phyloP scores from a whole-genome alignment of 1,284 basidiomycete species.

The Anthracocystis walkeri region DNA sequence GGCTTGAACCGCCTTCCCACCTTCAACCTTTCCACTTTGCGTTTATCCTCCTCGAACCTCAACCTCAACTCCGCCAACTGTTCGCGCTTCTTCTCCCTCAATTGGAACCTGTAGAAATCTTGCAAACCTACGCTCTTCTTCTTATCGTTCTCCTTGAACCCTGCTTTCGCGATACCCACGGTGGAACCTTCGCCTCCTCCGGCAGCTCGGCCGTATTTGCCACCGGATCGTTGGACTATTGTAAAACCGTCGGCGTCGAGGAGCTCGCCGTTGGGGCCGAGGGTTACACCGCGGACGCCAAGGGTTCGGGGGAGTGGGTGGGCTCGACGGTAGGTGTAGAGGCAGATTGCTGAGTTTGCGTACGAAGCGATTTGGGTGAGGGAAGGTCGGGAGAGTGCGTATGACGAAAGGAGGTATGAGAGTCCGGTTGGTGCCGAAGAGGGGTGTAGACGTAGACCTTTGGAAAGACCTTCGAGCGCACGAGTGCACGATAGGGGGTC shows the following conservation, averaged over 20 bases:
- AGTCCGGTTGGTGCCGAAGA: slow-evolving; percentile 47
- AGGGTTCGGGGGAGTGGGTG: slow-evolving; percentile 56
- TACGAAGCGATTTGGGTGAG: slow-evolving; percentile 44
- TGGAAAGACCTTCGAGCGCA: slow-evolving; percentile 39
- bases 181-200: slow-evolving; percentile 31
- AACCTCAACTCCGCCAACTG: slow-evolving; percentile 60
- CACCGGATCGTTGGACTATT: slow-evolving; percentile 59
- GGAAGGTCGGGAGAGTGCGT: slow-evolving; percentile 47
- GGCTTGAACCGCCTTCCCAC: slow-evolving; percentile 63
- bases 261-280: slow-evolving; percentile 64
- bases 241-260: slow-evolving; percentile 68
- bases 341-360: slow-evolving; percentile 54
- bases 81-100: slow-evolving; percentile 64
- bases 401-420: slow-evolving; percentile 42
- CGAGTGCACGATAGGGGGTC: slow-evolving; percentile 51
- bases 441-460: slow-evolving; percentile 21
- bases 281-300: slow-evolving; percentile 60
- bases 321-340: slow-evolving; percentile 56
- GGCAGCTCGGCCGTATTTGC: slow-evolving; percentile 61
- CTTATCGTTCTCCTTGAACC: slow-evolving; percentile 42
- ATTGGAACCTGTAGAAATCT: slow-evolving; percentile 68
- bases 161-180: slow-evolving; percentile 39
- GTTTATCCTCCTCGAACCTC: slow-evolving; percentile 66
- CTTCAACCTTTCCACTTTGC: slow-evolving; percentile 64
- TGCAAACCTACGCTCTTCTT: slow-evolving; percentile 59